Base-by-base conservation (phyloP, 257 asterid genomes). In the Primulina tabacum region DNA sequence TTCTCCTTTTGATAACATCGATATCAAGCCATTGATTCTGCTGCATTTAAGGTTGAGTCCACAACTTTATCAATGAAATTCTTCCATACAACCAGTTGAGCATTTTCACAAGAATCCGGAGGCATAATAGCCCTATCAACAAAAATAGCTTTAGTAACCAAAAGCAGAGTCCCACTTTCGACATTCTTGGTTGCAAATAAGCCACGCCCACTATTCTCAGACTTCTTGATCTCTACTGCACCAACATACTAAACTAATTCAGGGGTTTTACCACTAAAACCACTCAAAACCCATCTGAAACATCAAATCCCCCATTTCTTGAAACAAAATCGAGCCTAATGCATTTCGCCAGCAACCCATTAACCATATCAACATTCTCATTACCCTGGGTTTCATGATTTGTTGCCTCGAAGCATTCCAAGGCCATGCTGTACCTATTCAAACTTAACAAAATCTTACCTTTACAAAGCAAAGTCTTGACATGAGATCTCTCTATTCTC, bases 191-290 rank as follows among this genome's bases (percentile, higher is more conserved):
- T 89, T 0, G 81, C 84, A 55, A 88, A 92, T 9, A 90, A 11
- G 1, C 97, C 98, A 5, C 96, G 89, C 69, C 96, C 96, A 64
- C 89, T 88, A 21, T 88, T 80, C 43, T 73, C 88, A 24, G 98
- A 92, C 43, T 79, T 86, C 74, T 65, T 85, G 65, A 92, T 84
- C 69, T 88, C 96, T 8, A 85, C 85, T 4, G 89, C 67, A 33
- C 98, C 97, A 16, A 92, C 73, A 62, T 71, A 89, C 83, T 92
- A 96, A 0, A 86, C 88, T 1, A 89, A 71, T 66, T 92, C 95
- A 0, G 24, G 24, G 24, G 24, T 14, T 73, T 80, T 85, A 1
- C 89, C 91, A 0, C 71, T 66, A 50, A 87, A 92, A 7, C 92
- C 88, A 59, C 78, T 75, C 35, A 81, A 18, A 70, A 86, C 84